Base-by-base conservation (phyloP, 345 rosid species). In the Pelargonium nanum region DNA sequence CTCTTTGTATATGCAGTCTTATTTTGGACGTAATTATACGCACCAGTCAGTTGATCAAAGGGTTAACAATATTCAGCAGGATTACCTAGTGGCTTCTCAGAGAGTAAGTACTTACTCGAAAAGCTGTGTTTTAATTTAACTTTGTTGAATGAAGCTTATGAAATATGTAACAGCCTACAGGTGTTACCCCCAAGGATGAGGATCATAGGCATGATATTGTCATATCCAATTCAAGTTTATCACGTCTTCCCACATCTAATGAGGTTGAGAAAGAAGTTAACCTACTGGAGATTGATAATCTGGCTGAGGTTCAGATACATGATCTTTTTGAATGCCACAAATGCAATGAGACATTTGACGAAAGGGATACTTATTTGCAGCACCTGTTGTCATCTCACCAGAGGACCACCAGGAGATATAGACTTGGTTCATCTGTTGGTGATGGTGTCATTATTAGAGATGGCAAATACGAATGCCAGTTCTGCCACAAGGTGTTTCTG, bases 391-490 rank as follows among this genome's bases (percentile, higher is more conserved):
- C 85, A 19, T 72, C 71, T 77, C 95, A 87, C 65, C 86, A 81
- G 72, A 72, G 80, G 68, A 74, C 82, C 68, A 82, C 90, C 15
- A 81, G 85, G 72, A 84, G 74, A 60, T 80, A 75, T 54, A 77
- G 85, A 62, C 78, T 79, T 28, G 95, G 88, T 58, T 83, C 86
- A 57, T 80, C 95, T 53, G 88, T 87, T 65, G 90, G 88, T 44
- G 90, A 84, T 72, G 90, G 88, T 40, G 87, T 82, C 44, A 86
- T 84, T 62, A 65, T 84, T 68, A 84, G 80, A 67, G 87, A 84
- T 66, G 90, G 94, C 21, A 86, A 86, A 65, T 86, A 74, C 65
- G 89, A 86, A 77, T 86, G 93, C 68, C 93, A 83, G 69, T 83
- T 86, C 63, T 86, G 93, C 72, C 93, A 86, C 64, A 83, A 86